Conservation (phyloP, 495 filamentous ascomycete species). For the Monascus purpureus region DNA sequence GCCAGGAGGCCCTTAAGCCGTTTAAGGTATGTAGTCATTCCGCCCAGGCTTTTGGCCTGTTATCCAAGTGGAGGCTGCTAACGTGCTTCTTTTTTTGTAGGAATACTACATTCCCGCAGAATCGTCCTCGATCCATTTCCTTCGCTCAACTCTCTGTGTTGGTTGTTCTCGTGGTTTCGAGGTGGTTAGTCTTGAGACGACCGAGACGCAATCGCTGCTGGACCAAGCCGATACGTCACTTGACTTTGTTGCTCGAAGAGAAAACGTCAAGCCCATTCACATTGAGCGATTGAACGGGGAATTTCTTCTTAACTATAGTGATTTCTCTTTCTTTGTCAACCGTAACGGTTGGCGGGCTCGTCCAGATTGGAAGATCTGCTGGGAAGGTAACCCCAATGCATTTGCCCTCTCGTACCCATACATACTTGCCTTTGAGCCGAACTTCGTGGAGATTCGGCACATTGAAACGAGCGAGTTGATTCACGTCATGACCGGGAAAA, state of each 20-base stretch:
- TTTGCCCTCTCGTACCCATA: conserved; percentile 93
- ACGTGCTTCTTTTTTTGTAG: conserved; percentile 19
- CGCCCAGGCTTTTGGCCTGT: no score
- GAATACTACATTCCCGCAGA: conserved; percentile 98
- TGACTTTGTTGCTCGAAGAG: conserved; percentile 87
- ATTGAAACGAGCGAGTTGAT: conserved; percentile 83
- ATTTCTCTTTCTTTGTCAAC: conserved; percentile 98
- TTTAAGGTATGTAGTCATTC: conserved; percentile 64
- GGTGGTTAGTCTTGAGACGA: conserved; percentile 89
- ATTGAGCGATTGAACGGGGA: conserved; percentile 94
- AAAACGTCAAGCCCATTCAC: conserved; percentile 90
- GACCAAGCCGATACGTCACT: conserved; percentile 97
- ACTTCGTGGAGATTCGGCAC: conserved; percentile 91
- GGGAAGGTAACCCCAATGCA: conserved; percentile 83
- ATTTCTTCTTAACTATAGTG: conserved; percentile 94
- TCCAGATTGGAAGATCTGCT: conserved; percentile 92
- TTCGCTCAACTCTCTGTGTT: conserved; percentile 91
- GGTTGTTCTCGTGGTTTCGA: conserved; percentile 93
- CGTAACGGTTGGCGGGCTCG: conserved; percentile 93
- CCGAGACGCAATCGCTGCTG: conserved; percentile 91
- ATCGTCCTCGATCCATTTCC: conserved; percentile 90
- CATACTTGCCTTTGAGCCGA: conserved; percentile 96
- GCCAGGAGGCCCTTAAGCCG: conserved; percentile 85
- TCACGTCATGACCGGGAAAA: conserved; percentile 88
- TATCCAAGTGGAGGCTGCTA: no score